Evolutionary conservation across 2,329 filamentous ascomycete genomes (phyloP).

Genomic region (Penicillium frequentans): DNA sequence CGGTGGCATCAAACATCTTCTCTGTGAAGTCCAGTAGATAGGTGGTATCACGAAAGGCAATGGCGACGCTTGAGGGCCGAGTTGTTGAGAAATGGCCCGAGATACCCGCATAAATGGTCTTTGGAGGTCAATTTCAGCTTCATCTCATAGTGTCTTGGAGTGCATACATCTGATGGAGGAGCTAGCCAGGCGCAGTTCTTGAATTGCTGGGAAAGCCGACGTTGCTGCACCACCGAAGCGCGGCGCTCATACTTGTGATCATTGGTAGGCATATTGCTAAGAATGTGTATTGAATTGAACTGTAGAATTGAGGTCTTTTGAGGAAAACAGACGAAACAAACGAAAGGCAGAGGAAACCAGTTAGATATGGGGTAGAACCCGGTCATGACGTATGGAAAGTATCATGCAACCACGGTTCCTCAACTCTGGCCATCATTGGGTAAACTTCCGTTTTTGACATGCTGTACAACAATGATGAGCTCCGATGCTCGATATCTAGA

Average conservation of each 20-base stretch:
- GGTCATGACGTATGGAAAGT: slow-evolving; percentile 14
- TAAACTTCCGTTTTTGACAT: background rate
- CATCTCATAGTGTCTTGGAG: background rate
- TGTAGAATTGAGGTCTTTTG: background rate
- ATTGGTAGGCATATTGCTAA: background rate
- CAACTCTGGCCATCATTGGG: background rate
- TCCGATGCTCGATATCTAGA: background rate
- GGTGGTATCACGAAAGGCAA: slow-evolving; percentile 71
- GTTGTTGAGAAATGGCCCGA: slow-evolving; percentile 34
- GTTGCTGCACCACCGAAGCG: slow-evolving; percentile 34
- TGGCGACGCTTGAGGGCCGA: slow-evolving; percentile 58
- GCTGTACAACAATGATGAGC: background rate
- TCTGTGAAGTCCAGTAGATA: slow-evolving; percentile 74
- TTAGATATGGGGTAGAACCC: background rate
- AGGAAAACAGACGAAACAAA: background rate
- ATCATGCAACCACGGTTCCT: slow-evolving; percentile 10
- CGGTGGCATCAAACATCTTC: slow-evolving; percentile 53
- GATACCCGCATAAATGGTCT: slow-evolving; percentile 46
- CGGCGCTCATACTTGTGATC: slow-evolving; percentile 19
- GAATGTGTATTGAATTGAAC: background rate
- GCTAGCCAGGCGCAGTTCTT: slow-evolving; percentile 36
- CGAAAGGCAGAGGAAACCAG: too few relatives aligned
- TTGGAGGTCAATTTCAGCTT: slow-evolving; percentile 5
- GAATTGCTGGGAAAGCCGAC: slow-evolving; percentile 32
- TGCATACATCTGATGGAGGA: slow-evolving; percentile 39